Percentiles rank a stretch among this genome's conserved stretches.
phyloP scores from a whole-genome alignment of 2,329 filamentous ascomycete species.

The Polychaeton citri region DNA sequence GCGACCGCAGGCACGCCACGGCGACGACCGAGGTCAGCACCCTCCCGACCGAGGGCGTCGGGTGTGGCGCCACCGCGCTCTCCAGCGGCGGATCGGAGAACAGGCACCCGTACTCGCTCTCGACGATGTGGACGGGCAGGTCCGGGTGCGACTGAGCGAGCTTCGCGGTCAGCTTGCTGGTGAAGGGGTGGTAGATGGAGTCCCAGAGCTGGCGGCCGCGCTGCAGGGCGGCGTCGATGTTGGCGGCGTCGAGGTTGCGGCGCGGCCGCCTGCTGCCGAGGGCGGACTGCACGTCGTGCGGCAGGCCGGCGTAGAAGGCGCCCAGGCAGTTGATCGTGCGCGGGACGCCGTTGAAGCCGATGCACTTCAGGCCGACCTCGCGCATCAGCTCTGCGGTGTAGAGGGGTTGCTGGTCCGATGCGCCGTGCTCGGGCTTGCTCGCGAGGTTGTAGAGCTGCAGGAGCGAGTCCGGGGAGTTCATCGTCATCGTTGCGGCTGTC shows the following conservation, averaged over 20 bases:
- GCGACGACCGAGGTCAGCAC: conserved; percentile 62
- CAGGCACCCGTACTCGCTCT: conserved; percentile 59
- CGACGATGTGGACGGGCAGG: conserved; percentile 65
- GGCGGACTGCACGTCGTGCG: conserved; percentile 37
- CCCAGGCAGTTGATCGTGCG: conserved; percentile 72
- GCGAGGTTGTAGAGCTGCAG: conserved; percentile 43
- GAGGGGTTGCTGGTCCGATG: conserved; percentile 14
- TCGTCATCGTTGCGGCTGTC: conserved; percentile 72
- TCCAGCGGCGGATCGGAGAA: conserved; percentile 51
- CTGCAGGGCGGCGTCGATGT: conserved; percentile 37
- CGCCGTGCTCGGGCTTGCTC: conserved; percentile 9
- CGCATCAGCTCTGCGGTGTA: conserved; percentile 57
- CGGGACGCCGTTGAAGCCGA: conserved; percentile 64
- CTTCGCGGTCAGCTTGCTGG: conserved; percentile 55
- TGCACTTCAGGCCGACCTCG: conserved; percentile 63
- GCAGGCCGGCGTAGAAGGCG: conserved; percentile 53
- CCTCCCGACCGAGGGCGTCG: conserved; percentile 46
- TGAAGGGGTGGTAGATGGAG: conserved; percentile 63
- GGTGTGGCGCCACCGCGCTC: conserved; percentile 16
- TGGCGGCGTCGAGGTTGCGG: conserved; percentile 25
- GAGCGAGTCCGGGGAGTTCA: conserved; percentile 72
- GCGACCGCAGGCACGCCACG: conserved; percentile 60
- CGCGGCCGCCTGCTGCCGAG: conserved; percentile 28
- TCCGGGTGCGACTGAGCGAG: conserved; percentile 68
- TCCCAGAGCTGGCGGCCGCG: conserved; percentile 60